Evolutionary conservation across 805 yeast genomes (phyloP), one percentile per base, ranked within the genome.

Genomic region (Helenozyma baotianmanensis): DNA sequence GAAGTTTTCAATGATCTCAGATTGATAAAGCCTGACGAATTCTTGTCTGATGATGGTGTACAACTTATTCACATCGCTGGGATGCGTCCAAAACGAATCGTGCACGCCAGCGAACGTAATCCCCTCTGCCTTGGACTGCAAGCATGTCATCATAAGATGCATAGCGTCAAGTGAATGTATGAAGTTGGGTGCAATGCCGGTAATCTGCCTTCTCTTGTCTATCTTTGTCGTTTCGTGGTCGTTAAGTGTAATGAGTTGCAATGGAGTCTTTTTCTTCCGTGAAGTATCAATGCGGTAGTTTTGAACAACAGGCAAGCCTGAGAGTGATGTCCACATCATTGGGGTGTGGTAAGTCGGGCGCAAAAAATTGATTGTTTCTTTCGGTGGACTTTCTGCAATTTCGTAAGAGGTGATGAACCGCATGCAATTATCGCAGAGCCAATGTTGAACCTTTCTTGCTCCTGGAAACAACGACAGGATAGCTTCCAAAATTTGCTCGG

Each of bases 41-140:
- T 58, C 57, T 19, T 63, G 48, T 14, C 73, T 39, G 6, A 66
- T 35, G 1, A 56, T 28, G 4, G 21, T 28, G 2, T 57, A 50
- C 12, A 67, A 51, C 10, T 27, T 22, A 10, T 47, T 54, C 6
- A 57, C 67, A 21, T 56, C 54, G 10, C 50, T 25, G 0, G 70
- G 53, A 33, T 58, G 55, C 3, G 72, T 66, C 72, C 72, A 67
- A 39, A 52, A 67, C 12, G 69, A 63, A 42, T 66, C 72, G 40
- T 67, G 72, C 6, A 67, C 68, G 1, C 68, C 53, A 1, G 52
- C 64, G 45, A 66, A 65, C 4, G 58, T 43, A 12, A 64, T 43
- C 1, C 32, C 33, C 2, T 31, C 29, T 4, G 29, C 14, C 7
- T 43, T 29, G 8, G 61, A 55, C 4, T 50, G 50, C 19, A 54